A percentile compares a stretch with the other conserved stretches of the same genome.
phyloP scores from a whole-genome alignment of 192 early-diverging fungal species.

The Coemansia sp. region DNA sequence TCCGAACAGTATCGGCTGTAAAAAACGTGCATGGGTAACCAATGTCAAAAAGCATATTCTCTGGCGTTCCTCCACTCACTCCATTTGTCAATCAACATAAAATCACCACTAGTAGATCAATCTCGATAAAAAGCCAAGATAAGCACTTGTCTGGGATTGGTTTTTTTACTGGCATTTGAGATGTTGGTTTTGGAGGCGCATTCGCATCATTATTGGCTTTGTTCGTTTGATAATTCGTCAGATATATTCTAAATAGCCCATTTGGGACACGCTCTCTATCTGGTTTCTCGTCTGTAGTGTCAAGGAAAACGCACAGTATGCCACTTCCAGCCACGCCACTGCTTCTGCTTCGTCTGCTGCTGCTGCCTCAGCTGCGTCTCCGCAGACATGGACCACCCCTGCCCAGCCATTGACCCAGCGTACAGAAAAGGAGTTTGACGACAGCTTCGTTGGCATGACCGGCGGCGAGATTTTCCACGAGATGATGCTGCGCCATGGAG shows the following conservation, averaged over 20 bases:
- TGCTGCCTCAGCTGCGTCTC: background rate
- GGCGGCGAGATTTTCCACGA: slow-evolving; percentile 99
- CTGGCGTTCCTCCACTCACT: background rate
- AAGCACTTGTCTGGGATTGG: background rate
- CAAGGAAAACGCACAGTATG: slow-evolving; percentile 35
- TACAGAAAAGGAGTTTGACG: slow-evolving; percentile 61
- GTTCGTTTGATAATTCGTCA: background rate
- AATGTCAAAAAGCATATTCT: background rate
- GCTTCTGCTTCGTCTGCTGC: slow-evolving; percentile 10
- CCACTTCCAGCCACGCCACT: slow-evolving; percentile 6
- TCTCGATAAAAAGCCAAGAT: background rate
- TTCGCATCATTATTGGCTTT: background rate
- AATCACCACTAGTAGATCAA: background rate
- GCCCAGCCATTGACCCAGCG: slow-evolving; percentile 17
- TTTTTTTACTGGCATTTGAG: background rate
- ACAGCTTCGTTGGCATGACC: slow-evolving; percentile 91
- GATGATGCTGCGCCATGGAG: slow-evolving; percentile 94
- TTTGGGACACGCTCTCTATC: background rate
- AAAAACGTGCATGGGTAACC: background rate
- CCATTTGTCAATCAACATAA: background rate
- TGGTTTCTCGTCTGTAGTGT: slow-evolving; percentile 20
- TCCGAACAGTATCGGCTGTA: no score
- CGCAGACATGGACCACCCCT: slow-evolving; percentile 9
- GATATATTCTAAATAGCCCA: background rate
- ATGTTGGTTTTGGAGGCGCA: background rate